Conservation (phyloP, 495 filamentous ascomycete species). For the Thermothielavioides terrestris region DNA sequence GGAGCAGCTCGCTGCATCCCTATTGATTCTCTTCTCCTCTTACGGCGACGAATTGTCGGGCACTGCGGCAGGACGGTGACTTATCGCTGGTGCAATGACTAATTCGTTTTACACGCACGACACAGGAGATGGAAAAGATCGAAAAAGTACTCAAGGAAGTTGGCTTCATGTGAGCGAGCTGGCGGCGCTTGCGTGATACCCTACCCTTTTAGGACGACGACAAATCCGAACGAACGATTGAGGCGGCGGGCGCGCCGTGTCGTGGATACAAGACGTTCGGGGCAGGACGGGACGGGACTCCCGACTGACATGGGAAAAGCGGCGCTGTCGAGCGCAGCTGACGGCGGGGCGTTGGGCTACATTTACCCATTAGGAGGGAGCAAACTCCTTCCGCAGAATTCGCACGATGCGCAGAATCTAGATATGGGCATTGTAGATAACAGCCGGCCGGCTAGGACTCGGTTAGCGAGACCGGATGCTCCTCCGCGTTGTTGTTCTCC, state of each 20-base stretch:
- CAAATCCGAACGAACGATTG: neutral
- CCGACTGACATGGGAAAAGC: neutral
- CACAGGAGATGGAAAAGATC: slow-evolving; percentile 30
- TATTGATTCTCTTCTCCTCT: slow-evolving; percentile 9
- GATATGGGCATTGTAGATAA: slow-evolving; percentile 34
- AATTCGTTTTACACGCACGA: slow-evolving; percentile 16
- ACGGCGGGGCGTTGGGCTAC: slow-evolving; percentile 17
- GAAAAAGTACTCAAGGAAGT: slow-evolving; percentile 28
- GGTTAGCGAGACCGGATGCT: slow-evolving; percentile 9
- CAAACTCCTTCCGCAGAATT: slow-evolving; percentile 31
- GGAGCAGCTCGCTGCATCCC: slow-evolving; percentile 20
- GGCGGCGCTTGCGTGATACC: slow-evolving; percentile 6
- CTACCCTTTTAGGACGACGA: neutral
- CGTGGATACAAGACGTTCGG: neutral
- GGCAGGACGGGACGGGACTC: neutral
- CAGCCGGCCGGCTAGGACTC: slow-evolving; percentile 10
- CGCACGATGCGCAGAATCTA: slow-evolving; percentile 5
- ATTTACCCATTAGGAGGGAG: slow-evolving; percentile 31
- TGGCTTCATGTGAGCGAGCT: slow-evolving; percentile 37
- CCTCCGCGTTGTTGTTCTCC: too few species aligned
- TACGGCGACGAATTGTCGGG: neutral
- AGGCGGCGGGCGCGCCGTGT: neutral
- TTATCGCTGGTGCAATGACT: slow-evolving; percentile 10
- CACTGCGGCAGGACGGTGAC: slow-evolving; percentile 2
- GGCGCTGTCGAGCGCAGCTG: neutral